Evolutionary conservation across 768 basidiomycete genomes (phyloP).

Genomic region (Saitozyma podzolica): DNA sequence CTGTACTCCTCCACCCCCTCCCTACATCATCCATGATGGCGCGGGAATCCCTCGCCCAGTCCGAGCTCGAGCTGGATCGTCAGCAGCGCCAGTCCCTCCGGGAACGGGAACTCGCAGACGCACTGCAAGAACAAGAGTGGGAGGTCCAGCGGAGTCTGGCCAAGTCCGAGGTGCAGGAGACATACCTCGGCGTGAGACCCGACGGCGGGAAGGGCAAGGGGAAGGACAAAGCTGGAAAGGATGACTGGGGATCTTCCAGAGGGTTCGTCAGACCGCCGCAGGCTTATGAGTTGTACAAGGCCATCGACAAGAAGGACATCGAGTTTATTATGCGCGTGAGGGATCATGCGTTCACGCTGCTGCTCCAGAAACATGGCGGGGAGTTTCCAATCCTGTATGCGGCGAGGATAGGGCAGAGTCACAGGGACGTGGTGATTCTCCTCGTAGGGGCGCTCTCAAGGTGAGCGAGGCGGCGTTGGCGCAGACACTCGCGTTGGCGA

Average conservation of each 20-base stretch:
- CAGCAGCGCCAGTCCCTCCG: constrained; percentile 33
- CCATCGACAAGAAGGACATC: constrained; percentile 83
- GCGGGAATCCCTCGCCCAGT: constrained; percentile 31
- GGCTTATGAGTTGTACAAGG: constrained; percentile 72
- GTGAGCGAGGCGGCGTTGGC: constrained; percentile 8
- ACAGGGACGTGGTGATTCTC: constrained; percentile 74
- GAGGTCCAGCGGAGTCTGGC: constrained; percentile 28
- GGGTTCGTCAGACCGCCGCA: constrained; percentile 52
- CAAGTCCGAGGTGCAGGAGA: constrained; percentile 8
- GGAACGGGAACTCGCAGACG: constrained; percentile 44
- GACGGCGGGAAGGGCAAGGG: neutral
- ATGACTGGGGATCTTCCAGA: constrained; percentile 7
- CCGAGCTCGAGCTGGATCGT: constrained; percentile 40
- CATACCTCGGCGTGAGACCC: constrained; percentile 1
- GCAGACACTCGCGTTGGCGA: neutral
- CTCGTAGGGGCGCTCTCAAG: constrained; percentile 87
- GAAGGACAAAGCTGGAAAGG: constrained; percentile 1
- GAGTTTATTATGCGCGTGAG: constrained; percentile 54
- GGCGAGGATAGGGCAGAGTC: constrained; percentile 57
- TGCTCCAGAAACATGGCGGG: constrained; percentile 80
- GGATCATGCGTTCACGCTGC: constrained; percentile 57
- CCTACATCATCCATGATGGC: constrained; percentile 28
- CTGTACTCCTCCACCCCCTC: constrained; percentile 39
- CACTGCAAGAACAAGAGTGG: constrained; percentile 44
- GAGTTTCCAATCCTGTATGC: constrained; percentile 88